Base-by-base conservation (phyloP, 192 early-diverging fungal genomes). In the Mortierella claussenii region DNA sequence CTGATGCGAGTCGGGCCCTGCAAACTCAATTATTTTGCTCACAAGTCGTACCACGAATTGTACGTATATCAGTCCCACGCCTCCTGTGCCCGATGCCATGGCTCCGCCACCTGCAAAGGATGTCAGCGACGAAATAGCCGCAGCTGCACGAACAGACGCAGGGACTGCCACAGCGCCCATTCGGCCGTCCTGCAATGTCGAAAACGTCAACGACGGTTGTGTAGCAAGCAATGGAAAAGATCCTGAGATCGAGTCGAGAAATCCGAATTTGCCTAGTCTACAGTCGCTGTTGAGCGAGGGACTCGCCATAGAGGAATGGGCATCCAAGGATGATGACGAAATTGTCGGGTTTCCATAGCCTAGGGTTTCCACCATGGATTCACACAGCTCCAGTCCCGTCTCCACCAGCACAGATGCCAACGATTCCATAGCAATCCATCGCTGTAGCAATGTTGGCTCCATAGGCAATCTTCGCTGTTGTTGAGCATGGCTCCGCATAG, bases 11-110 rank as follows among this genome's bases (percentile, higher is more conserved):
- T 76, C 73, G 23, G 36, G 73, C 42, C 73, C 73, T 6, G 73
- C 55, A 67, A 67, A 76, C 31, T 76, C 73, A 18, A 76, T 61
- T 23, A 76, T 76, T 61, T 67, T 76, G 47, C 58, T 76, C 30
- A 76, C 4, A 9, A 76, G 45, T 11, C 73, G 63, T 18, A 66
- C 65, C 34, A 76, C 73, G 44, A 76, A 76, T 27, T 76, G 73
- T 5, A 76, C 53, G 45, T 67, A 76, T 21, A 76, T 76, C 44
- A 76, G 34, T 2, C 73, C 73, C 8, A 76, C 44, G 9, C 73
- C 73, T 13, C 73, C 73, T 0, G 73, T 67, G 11, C 73, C 73
- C 7, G 57, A 66, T 11, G 58, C 73, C 73, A 76, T 76, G 11
- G 54, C 65, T 11, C 64, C 52, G 11, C 73, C 65, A 0, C 73